Base-by-base conservation (phyloP, 257 asterid genomes). In the Solanum phureja region DNA sequence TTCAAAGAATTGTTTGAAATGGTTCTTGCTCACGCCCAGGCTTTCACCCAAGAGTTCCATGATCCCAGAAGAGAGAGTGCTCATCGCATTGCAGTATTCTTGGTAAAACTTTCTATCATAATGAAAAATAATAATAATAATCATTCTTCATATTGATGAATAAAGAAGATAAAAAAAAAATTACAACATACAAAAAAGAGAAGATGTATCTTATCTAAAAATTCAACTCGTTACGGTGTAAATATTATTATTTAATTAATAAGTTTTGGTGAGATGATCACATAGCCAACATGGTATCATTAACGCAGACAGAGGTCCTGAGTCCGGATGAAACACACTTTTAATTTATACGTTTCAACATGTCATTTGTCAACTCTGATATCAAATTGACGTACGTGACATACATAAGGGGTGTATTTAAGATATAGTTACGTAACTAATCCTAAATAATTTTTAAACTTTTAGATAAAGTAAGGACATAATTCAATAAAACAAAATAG, bases 1-100 rank as follows among this genome's bases (percentile, higher is more conserved):
- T 62, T 79, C 62, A 42, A 76, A 87, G 49, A 77, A 87, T 27
- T 87, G 66, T 58, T 58, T 87, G 66, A 87, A 87, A 42, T 87
- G 44, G 14, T 62, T 60, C 27, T 35, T 46, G 8, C 19, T 40
- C 66, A 87, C 89, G 4, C 86, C 89, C 0, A 87, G 68, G 77
- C 89, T 81, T 29, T 62, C 37, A 0, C 89, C 89, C 62, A 87
- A 38, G 6, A 87, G 66, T 21, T 87, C 89, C 82, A 37, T 56
- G 49, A 87, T 87, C 5, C 60, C 64, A 11, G 31, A 40, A 38
- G 86, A 60, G 4, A 87, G 69, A 8, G 33, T 40, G 58, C 11
- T 56, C 89, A 87, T 87, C 10, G 46, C 83, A 46, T 79, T 81
- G 76, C 86, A 77, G 23, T 87, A 87, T 23, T 87, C 73, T 62